Evolutionary conservation across 2,329 filamentous ascomycete genomes (phyloP).

Genomic region (Diaporthe capsici): DNA sequence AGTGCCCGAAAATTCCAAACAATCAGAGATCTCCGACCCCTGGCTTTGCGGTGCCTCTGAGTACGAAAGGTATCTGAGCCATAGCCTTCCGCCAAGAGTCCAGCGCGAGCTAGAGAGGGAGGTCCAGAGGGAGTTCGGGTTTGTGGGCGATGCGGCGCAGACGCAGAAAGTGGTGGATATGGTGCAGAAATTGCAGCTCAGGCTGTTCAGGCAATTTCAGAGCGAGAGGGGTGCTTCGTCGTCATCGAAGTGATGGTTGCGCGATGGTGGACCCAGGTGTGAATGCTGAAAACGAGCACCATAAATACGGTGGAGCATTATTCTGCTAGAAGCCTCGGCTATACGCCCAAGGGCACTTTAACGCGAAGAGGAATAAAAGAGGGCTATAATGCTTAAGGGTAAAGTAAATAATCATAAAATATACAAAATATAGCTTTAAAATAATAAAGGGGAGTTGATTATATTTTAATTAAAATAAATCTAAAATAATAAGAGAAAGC

Average conservation of each 20-base stretch:
- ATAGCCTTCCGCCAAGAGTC: slow-evolving; percentile 38
- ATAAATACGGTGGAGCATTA: no score
- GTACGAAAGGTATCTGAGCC: slow-evolving; percentile 40
- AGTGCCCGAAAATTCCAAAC: not conserved
- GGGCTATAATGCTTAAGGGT: no score
- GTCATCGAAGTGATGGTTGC: not conserved
- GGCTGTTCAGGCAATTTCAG: slow-evolving; percentile 39
- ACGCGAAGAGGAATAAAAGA: no score
- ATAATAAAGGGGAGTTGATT: no score
- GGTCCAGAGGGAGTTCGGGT: slow-evolving; percentile 40
- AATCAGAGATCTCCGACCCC: not conserved
- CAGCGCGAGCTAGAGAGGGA: slow-evolving; percentile 42
- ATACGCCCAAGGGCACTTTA: no score
- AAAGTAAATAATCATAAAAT: no score
- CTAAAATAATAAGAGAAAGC: no score
- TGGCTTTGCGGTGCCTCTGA: slow-evolving; percentile 41
- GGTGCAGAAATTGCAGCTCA: slow-evolving; percentile 40
- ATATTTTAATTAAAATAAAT: no score
- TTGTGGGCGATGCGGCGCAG: slow-evolving; percentile 40
- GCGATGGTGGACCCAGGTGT: not conserved
- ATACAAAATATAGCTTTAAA: no score
- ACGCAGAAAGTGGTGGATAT: slow-evolving; percentile 40
- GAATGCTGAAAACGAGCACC: no score
- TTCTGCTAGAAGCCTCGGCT: no score
- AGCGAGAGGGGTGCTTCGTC: slow-evolving; percentile 15